A percentile compares a stretch with the other conserved stretches of the same genome.
Evolutionary conservation across 2,329 filamentous ascomycete species (phyloP).

Genomic region (Cladosporium sp.): DNA sequence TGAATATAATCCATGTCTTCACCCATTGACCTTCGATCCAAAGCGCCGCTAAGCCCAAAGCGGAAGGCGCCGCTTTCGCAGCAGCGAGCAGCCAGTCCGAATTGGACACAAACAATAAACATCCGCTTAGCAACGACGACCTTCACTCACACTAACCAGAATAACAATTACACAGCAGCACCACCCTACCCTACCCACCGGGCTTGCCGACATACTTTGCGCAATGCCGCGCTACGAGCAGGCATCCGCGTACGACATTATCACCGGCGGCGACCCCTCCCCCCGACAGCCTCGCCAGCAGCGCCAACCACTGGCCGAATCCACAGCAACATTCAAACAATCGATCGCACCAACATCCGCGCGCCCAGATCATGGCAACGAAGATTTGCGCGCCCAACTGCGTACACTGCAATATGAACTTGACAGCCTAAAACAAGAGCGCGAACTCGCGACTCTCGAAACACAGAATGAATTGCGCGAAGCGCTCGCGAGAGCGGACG

Average conservation of each 20-base stretch:
- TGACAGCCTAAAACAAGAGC: constrained; percentile 81
- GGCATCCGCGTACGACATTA: constrained; percentile 43
- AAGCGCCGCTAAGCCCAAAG: not conserved
- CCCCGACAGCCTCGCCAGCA: constrained; percentile 29
- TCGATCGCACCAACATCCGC: constrained; percentile 28
- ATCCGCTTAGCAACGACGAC: constrained; percentile 1
- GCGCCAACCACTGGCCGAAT: constrained; percentile 25
- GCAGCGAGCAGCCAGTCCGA: not conserved
- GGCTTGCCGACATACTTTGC: not conserved
- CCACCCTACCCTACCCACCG: not conserved
- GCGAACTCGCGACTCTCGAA: constrained; percentile 71
- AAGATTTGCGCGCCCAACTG: constrained; percentile 84
- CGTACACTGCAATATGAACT: constrained; percentile 85
- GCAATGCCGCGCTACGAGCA: constrained; percentile 36
- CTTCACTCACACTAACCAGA: not conserved
- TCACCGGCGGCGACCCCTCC: constrained; percentile 40
- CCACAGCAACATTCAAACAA: constrained; percentile 32
- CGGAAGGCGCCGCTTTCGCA: not conserved
- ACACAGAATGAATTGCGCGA: constrained; percentile 83
- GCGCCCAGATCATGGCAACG: constrained; percentile 48
- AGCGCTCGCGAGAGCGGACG: constrained; percentile 72
- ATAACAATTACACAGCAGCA: not conserved
- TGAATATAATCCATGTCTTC: too few species aligned
- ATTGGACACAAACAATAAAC: not conserved
- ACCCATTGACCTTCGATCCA: too few species aligned